These are phyloP conservation scores for Penicillium sp. DNA, from an alignment of 2,329 filamentous ascomycete genomes.

Conservation along the genomic window DNA sequence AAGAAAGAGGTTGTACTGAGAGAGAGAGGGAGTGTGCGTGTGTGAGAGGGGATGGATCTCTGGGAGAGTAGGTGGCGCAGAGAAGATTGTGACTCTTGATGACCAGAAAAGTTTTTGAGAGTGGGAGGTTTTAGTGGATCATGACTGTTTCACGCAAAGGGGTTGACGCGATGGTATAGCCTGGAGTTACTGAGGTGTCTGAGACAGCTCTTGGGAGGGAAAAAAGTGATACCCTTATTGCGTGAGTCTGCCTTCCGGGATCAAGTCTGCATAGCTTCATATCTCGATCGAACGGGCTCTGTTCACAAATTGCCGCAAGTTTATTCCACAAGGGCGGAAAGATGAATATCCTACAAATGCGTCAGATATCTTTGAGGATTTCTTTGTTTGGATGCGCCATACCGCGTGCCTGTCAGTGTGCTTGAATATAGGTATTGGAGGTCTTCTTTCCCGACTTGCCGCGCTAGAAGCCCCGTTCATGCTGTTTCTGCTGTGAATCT, in stretches of 20 bases:
- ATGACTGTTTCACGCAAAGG: constrained; percentile 26
- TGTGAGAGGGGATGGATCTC: no score
- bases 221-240: constrained; percentile 40
- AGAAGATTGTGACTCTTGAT: no score
- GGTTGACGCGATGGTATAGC: constrained; percentile 28
- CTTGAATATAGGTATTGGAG: no score
- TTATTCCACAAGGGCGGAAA: no score
- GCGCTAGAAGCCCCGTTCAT: constrained; percentile 29
- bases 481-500: no score
- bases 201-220: constrained; percentile 33
- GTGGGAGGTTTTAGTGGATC: constrained; percentile 26
- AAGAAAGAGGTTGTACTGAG: no score
- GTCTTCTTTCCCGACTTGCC: constrained; percentile 22
- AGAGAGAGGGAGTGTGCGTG: no score
- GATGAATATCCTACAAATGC: constrained; percentile 24
- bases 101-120: no score
- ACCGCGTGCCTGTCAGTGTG: no score
- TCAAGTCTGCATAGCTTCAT: constrained; percentile 33
- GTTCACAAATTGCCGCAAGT: no score
- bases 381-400: constrained; percentile 13
- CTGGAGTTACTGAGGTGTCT: constrained; percentile 35
- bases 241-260: constrained; percentile 33
- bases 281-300: no score
- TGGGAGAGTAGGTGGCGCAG: no score
- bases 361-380: constrained; percentile 26